Percentiles rank a stretch among this genome's conserved stretches.
phyloP scores from a whole-genome alignment of 768 basidiomycete genomes.

The Sistotremastrum niveocremeum region DNA sequence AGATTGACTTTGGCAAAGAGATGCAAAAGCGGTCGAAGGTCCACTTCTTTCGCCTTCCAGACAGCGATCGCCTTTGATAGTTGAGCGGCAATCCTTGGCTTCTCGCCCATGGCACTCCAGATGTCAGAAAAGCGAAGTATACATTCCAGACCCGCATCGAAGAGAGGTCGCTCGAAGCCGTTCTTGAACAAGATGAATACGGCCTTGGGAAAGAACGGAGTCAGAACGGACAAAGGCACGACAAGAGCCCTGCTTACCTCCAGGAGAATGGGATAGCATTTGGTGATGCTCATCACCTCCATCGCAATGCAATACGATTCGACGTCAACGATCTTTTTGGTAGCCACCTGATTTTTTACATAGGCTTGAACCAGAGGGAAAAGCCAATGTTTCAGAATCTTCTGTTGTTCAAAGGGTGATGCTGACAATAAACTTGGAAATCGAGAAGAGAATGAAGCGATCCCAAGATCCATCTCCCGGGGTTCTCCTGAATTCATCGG shows the following conservation, averaged over 20 bases:
- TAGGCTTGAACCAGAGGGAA: slow-evolving; percentile 45
- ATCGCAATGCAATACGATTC: slow-evolving; percentile 43
- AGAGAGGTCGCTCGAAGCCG: too few species aligned
- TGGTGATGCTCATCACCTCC: slow-evolving; percentile 45
- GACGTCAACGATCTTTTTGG: slow-evolving; percentile 19
- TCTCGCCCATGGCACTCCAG: too few species aligned
- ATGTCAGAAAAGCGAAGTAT: too few species aligned
- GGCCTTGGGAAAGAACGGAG: too few species aligned
- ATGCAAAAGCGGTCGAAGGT: too few species aligned
- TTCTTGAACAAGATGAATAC: too few species aligned
- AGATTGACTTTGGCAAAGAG: too few species aligned
- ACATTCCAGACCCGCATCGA: too few species aligned
- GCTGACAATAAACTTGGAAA: slow-evolving; percentile 39
- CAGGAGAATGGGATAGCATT: slow-evolving; percentile 54
- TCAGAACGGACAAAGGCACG: neutral
- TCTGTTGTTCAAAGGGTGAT: slow-evolving; percentile 62
- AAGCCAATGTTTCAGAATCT: slow-evolving; percentile 59
- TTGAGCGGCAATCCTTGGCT: too few species aligned
- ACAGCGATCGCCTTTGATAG: too few species aligned
- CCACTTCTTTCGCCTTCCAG: too few species aligned
- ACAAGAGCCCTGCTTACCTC: slow-evolving; percentile 32
- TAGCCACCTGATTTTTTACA: neutral
- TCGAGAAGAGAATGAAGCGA: slow-evolving; percentile 23
- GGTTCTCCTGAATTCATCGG: slow-evolving; percentile 19
- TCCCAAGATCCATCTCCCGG: slow-evolving; percentile 18